A percentile compares a stretch with the other conserved stretches of the same genome.
phyloP scores from a whole-genome alignment of 106 monocot species.

The Allium sativum region DNA sequence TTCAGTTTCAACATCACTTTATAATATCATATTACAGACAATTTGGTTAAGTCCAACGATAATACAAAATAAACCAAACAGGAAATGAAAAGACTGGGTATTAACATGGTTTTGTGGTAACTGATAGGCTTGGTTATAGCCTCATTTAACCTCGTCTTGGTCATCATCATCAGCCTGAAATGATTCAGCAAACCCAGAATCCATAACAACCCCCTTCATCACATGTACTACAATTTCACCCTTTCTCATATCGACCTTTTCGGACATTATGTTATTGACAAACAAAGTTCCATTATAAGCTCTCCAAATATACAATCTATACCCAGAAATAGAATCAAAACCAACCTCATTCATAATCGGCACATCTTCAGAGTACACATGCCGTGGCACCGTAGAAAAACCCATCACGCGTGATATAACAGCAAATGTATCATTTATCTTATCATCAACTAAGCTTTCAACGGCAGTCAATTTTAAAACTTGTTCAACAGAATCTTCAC shows the following conservation, averaged over 20 bases:
- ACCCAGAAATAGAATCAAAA: conserved; percentile 69
- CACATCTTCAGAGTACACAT: conserved; percentile 24
- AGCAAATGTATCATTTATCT: conserved; percentile 43
- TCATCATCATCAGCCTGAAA: conserved; percentile 35
- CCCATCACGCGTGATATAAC: conserved; percentile 69
- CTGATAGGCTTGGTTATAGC: no score
- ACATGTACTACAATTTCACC: conserved; percentile 57
- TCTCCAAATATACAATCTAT: conserved; percentile 33
- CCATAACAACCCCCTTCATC: conserved; percentile 79
- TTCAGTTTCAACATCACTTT: no score
- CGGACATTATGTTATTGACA: conserved; percentile 49
- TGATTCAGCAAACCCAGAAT: conserved; percentile 65
- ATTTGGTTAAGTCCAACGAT: no score
- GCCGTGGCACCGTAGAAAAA: conserved; percentile 48
- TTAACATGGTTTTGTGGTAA: no score
- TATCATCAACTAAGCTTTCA: conserved; percentile 19
- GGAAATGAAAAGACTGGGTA: no score
- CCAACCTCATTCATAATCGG: conserved; percentile 16
- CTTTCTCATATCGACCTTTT: conserved; percentile 34
- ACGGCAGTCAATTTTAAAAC: conserved; percentile 27
- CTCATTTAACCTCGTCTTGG: no score
- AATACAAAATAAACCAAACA: no score
- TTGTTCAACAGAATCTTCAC: conserved; percentile 33
- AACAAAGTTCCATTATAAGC: conserved; percentile 24
- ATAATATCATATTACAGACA: no score